Conservation (phyloP, 2,329 filamentous ascomycete species). For the Pseudopithomyces maydicus region DNA sequence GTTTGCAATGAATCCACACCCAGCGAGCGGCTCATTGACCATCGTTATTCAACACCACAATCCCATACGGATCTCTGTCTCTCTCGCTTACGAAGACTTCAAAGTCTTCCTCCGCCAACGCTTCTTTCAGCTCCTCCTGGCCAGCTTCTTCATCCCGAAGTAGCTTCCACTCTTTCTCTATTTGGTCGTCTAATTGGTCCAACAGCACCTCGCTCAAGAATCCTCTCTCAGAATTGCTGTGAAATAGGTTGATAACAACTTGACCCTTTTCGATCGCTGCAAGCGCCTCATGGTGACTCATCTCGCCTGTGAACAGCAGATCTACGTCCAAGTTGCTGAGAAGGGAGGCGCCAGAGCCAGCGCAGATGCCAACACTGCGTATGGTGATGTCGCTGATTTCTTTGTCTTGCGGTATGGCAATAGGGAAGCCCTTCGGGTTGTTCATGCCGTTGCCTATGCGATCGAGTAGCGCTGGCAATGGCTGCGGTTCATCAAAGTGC, state of each 20-base stretch:
- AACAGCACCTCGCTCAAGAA: conserved; percentile 77
- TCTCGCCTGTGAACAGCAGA: conserved; percentile 86
- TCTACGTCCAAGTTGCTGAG: conserved; percentile 74
- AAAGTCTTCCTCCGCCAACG: conserved; percentile 59
- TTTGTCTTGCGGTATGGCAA: conserved; percentile 66
- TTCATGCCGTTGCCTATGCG: conserved; percentile 68
- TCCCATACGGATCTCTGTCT: conserved; percentile 87
- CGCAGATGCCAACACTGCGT: conserved; percentile 79
- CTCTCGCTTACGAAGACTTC: conserved; percentile 75
- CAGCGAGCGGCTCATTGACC: conserved; percentile 6
- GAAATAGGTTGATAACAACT: conserved; percentile 83
- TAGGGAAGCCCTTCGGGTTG: conserved; percentile 67
- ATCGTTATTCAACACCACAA: conserved; percentile 50
- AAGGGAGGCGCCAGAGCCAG: conserved; percentile 82
- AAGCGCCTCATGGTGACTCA: conserved; percentile 91
- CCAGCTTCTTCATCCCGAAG: conserved; percentile 50
- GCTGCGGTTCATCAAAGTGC: conserved; percentile 58
- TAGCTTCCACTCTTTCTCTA: conserved; percentile 62
- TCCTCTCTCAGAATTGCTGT: conserved; percentile 89
- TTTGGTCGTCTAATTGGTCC: conserved; percentile 63
- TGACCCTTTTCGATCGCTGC: conserved; percentile 83
- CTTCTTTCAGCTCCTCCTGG: conserved; percentile 50
- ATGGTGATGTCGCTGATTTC: conserved; percentile 62
- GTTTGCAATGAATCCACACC: too few relatives aligned
- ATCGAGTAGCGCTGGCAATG: conserved; percentile 63